Evolutionary conservation across 495 filamentous ascomycete species (phyloP), one percentile per base, ranked within the genome.

Genomic region (Talaromyces nanjingensis): DNA sequence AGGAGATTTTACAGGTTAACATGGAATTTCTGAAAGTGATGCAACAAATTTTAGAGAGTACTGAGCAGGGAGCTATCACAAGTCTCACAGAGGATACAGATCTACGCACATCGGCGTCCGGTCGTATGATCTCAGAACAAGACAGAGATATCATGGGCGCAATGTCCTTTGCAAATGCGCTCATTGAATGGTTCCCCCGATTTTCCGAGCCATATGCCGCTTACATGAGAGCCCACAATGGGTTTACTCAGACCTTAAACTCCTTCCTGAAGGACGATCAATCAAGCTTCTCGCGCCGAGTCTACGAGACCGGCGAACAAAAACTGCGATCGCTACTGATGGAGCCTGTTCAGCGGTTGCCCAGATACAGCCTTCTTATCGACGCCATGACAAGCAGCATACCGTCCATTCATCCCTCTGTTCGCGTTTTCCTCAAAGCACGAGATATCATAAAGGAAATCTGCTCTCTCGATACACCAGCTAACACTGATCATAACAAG

Each of bases 341-440:
- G 74, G 94, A 99, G 74, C 94, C 94, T 1, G 92, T 99, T 8
- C 94, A 99, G 73, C 83, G 94, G 25, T 82, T 99, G 59, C 94
- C 94, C 45, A 89, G 94, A 6, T 99, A 99, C 73, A 96, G 89
- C 70, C 79, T 99, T 7, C 87, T 97, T 67, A 96, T 99, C 66
- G 96, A 98, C 76, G 93, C 93, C 66, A 97, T 99, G 74, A 83
- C 91, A 59, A 85, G 86, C 65, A 88, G 86, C 65, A 81, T 99
- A 9, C 92, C 93, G 6, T 81, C 90, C 45, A 86, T 89, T 9
- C 92, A 98, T 69, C 89, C 90, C 18, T 92, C 92, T 1, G 79
- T 96, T 56, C 85, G 88, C 65, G 80, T 79, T 7, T 85, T 99
- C 70, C 81, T 94, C 24, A 91, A 90, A 69, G 92, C 94, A 9